Percentiles rank a stretch among this genome's conserved stretches.
Conservation (phyloP, 257 asterid species). For the Gynochthodes officinalis region DNA sequence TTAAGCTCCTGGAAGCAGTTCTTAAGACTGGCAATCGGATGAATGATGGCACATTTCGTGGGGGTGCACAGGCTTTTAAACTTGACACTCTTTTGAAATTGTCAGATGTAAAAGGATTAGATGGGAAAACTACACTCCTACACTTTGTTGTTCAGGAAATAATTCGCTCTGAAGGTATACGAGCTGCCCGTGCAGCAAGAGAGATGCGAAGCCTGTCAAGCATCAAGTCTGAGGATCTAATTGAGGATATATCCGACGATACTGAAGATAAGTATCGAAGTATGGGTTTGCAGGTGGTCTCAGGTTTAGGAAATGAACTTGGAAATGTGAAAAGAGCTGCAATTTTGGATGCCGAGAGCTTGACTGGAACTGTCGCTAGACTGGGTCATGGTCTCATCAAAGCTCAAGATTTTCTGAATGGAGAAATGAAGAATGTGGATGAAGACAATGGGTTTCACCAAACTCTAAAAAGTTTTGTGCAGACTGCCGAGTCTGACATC, state of each 20-base stretch:
- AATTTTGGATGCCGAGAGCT: constrained; percentile 49
- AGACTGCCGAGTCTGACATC: constrained; percentile 64
- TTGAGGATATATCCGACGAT: constrained; percentile 36
- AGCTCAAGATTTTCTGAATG: constrained; percentile 50
- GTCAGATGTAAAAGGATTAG: constrained; percentile 85
- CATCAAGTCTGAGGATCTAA: constrained; percentile 39
- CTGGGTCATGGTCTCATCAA: constrained; percentile 51
- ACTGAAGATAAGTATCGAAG: constrained; percentile 51
- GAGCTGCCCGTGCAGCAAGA: constrained; percentile 63
- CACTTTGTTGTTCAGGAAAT: constrained; percentile 94
- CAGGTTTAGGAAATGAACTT: constrained; percentile 66
- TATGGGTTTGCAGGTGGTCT: constrained; percentile 67
- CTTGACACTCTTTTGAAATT: constrained; percentile 86
- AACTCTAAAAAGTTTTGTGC: constrained; percentile 51
- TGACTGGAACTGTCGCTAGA: constrained; percentile 55
- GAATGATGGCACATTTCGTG: constrained; percentile 92
- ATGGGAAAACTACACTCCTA: constrained; percentile 80
- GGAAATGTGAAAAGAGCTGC: constrained; percentile 77
- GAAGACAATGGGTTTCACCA: constrained; percentile 61
- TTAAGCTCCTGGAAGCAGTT: constrained; percentile 94
- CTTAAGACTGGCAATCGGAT: constrained; percentile 94
- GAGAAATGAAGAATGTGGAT: constrained; percentile 49
- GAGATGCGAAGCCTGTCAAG: constrained; percentile 44
- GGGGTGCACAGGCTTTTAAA: constrained; percentile 94
- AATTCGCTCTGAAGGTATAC: constrained; percentile 76